Evolutionary conservation across 2,329 filamentous ascomycete species (phyloP).

Genomic region (Emericellopsis atlantica): DNA sequence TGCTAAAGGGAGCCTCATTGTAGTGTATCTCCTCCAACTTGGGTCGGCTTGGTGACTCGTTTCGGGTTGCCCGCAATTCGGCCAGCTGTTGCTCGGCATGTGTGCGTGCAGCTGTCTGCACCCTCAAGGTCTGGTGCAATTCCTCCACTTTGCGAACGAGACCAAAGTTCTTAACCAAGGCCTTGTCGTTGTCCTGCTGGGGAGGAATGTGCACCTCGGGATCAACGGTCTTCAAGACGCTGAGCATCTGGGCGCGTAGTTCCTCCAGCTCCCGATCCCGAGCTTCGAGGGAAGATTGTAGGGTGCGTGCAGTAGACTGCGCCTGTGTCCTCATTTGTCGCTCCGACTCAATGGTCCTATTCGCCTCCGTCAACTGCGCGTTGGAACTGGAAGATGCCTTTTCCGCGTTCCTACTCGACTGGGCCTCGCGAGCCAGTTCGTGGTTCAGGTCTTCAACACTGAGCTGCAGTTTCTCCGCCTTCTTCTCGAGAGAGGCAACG

Average conservation of each 20-base stretch:
- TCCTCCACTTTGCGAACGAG: conserved; percentile 78
- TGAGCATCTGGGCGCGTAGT: conserved; percentile 65
- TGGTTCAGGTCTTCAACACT: conserved; percentile 87
- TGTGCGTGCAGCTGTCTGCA: conserved; percentile 67
- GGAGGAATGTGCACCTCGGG: conserved; percentile 55
- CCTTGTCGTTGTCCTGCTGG: conserved; percentile 54
- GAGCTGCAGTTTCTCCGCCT: conserved; percentile 82
- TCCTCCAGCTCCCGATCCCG: conserved; percentile 72
- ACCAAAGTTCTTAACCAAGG: conserved; percentile 64
- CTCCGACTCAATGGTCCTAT: conserved; percentile 83
- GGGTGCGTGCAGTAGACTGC: conserved; percentile 69
- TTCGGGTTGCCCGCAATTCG: conserved; percentile 62
- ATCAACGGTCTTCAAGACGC: conserved; percentile 78
- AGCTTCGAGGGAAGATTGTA: conserved; percentile 68
- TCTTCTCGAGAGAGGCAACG: conserved; percentile 79
- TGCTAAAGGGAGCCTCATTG: conserved; percentile 63
- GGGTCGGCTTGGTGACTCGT: conserved; percentile 58
- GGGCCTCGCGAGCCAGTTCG: conserved; percentile 80
- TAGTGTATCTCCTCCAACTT: conserved; percentile 79
- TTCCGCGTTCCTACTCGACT: conserved; percentile 79
- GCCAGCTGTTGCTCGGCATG: conserved; percentile 75
- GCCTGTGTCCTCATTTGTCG: conserved; percentile 74
- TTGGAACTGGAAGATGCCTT: conserved; percentile 71
- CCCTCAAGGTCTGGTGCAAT: conserved; percentile 74
- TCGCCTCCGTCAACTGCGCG: conserved; percentile 76